phyloP scores from a whole-genome alignment of 129 eudicot species.

The Escallonia rubra region DNA sequence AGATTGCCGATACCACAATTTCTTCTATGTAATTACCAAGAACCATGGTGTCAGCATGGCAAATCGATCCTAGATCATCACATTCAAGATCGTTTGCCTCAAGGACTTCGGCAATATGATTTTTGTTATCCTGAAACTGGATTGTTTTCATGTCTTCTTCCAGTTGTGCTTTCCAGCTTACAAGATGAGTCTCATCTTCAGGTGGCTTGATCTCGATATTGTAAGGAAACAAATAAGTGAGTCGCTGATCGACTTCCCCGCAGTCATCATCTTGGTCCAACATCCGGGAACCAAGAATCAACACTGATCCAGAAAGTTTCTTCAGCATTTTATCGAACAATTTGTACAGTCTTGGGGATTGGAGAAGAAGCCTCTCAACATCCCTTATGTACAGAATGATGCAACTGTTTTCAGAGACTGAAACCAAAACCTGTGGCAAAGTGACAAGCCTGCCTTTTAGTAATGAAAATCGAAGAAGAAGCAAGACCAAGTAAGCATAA shows the following conservation, averaged over 20 bases:
- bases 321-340: conserved; percentile 64
- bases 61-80: conserved; percentile 76
- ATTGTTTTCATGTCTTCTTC: conserved; percentile 79
- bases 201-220: conserved; percentile 79
- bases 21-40: conserved; percentile 73
- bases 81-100: conserved; percentile 87
- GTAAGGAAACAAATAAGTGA: conserved; percentile 61
- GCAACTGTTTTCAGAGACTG: conserved; percentile 55
- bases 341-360: conserved; percentile 51
- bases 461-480: background rate
- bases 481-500: too few species aligned
- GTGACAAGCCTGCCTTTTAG: conserved; percentile 3
- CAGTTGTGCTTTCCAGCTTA: conserved; percentile 69
- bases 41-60: conserved; percentile 68
- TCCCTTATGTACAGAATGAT: conserved; percentile 80
- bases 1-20: conserved; percentile 80
- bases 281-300: conserved; percentile 74
- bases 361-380: conserved; percentile 59
- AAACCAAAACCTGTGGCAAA: conserved; percentile 55
- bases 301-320: conserved; percentile 63
- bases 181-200: conserved; percentile 67
- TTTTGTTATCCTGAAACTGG: conserved; percentile 76
- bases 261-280: conserved; percentile 39
- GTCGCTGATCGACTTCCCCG: conserved; percentile 43
- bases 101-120: conserved; percentile 79